Base-by-base conservation (phyloP, 2,329 filamentous ascomycete genomes). In the Beauveria sp. region DNA sequence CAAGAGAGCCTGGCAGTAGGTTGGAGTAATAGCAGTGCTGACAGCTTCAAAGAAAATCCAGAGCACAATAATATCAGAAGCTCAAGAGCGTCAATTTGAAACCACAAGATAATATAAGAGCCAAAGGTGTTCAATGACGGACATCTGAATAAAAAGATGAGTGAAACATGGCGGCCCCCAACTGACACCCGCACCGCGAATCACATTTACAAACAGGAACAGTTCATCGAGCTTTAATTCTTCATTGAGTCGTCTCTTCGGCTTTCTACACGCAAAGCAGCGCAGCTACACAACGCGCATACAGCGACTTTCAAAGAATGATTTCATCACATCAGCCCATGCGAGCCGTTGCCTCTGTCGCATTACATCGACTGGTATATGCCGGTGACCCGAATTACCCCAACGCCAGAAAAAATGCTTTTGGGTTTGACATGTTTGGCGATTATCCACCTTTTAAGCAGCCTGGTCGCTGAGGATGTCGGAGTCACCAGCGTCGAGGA, bases 401-500 rank as follows among this genome's bases (percentile, higher is more conserved):
- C 65, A 80, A 80, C 78, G 78, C 79, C 77, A 69, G 73, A 65
- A 66, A 72, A 56, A 56, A 40, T 31, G 31, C 46, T 55, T 51
- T 64, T 38, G 34, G 49, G 60, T 55, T 54, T 43, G 22, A 43
- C 57, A 60, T 63, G 16, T 40, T 62, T 53, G 65, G 28, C 50
- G 20, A 38, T 14, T 4, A 22, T 34, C 10, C 4, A 50, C 62
- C 57, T 66, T 66, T 79, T 88, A 89, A 73, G 83, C 80, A 75
- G 82, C 78, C 77, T 87, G 86, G 79, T 91, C 87, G 80, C 83
- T 88, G 72, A 99, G 86, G 80, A 99, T 99, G 80, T 99, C 95
- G 71, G 91, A 96, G 87, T 98, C 90, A 87, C 93, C 95, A 77
- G 93, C 92, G 80, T 99, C 95, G 70, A 98, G 83, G 76, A 98